Percentiles rank a stretch among this genome's conserved stretches.
These are phyloP conservation scores for Halenospora varia DNA, from an alignment of 495 filamentous ascomycete genomes.

Conservation along the genomic window DNA sequence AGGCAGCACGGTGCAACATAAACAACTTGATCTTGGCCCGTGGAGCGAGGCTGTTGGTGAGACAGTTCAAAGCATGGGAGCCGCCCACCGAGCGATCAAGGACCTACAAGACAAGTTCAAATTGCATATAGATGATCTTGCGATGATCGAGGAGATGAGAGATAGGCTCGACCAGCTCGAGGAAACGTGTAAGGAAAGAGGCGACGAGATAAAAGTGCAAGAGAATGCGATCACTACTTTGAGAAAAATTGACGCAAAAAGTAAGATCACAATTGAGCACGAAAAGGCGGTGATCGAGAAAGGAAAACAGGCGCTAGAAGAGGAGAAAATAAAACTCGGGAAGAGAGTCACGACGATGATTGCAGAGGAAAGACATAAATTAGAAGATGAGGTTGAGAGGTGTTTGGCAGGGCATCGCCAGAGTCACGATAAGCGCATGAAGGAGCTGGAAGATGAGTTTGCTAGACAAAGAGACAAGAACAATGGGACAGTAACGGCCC, in stretches of 20 bases:
- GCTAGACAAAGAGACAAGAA: not conserved
- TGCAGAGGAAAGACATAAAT: not conserved
- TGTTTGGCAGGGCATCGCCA: not conserved
- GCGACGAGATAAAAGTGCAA: not conserved
- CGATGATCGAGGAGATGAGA: not conserved
- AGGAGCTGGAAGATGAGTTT: not conserved
- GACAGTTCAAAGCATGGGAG: not conserved
- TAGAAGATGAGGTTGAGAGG: not conserved
- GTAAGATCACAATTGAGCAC: not conserved
- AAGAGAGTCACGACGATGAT: not conserved
- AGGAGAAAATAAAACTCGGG: not conserved
- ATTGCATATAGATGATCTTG: not conserved
- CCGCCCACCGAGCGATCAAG: not conserved
- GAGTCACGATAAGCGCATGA: not conserved
- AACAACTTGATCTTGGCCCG: too few relatives aligned
- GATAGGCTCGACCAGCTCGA: not conserved
- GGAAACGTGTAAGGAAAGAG: not conserved
- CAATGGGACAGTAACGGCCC: not conserved
- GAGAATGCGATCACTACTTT: not conserved
- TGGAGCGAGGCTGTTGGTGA: not conserved
- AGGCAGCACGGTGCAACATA: too few relatives aligned
- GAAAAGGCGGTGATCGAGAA: not conserved
- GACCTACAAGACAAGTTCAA: not conserved
- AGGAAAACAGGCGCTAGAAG: not conserved
- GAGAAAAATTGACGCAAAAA: not conserved